phyloP scores from a whole-genome alignment of 306 rosid species.

The Parietaria judaica region DNA sequence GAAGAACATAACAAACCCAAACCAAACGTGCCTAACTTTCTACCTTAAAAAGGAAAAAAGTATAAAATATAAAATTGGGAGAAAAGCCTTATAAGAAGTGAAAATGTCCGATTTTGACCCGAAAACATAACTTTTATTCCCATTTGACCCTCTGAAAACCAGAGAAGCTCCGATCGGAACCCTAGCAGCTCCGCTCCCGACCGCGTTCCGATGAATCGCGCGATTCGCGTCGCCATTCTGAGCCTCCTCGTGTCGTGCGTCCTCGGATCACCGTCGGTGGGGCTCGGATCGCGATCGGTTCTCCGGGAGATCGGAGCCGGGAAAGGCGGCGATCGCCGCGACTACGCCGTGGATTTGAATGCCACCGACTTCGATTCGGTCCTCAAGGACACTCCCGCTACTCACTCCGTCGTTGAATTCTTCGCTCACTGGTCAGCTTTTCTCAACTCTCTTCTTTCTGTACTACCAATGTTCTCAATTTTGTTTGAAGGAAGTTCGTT shows the following conservation, averaged over 20 bases:
- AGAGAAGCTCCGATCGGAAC: too few relatives aligned
- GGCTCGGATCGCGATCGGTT: slow-evolving; percentile 50
- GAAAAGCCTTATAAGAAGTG: too few relatives aligned
- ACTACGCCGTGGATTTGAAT: slow-evolving; percentile 73
- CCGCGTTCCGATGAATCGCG: slow-evolving; percentile 28
- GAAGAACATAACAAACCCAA: too few relatives aligned
- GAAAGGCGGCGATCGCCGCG: slow-evolving; percentile 32
- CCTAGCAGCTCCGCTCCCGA: too few relatives aligned
- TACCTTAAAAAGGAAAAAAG: too few relatives aligned
- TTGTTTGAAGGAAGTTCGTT: neutral
- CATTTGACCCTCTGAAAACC: too few relatives aligned
- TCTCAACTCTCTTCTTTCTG: neutral
- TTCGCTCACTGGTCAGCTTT: slow-evolving; percentile 75
- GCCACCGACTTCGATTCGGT: slow-evolving; percentile 62
- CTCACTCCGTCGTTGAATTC: slow-evolving; percentile 75
- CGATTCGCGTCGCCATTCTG: slow-evolving; percentile 11
- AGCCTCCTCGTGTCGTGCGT: neutral
- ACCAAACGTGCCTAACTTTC: too few relatives aligned
- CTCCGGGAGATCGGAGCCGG: slow-evolving; percentile 39
- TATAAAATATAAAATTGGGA: too few relatives aligned
- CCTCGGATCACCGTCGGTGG: slow-evolving; percentile 24
- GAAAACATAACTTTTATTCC: too few relatives aligned
- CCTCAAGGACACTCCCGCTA: slow-evolving; percentile 69
- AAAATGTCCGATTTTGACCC: too few relatives aligned
- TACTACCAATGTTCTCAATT: neutral